Evolutionary conservation across 768 basidiomycete genomes (phyloP).

Genomic region (Amanita molliuscula): DNA sequence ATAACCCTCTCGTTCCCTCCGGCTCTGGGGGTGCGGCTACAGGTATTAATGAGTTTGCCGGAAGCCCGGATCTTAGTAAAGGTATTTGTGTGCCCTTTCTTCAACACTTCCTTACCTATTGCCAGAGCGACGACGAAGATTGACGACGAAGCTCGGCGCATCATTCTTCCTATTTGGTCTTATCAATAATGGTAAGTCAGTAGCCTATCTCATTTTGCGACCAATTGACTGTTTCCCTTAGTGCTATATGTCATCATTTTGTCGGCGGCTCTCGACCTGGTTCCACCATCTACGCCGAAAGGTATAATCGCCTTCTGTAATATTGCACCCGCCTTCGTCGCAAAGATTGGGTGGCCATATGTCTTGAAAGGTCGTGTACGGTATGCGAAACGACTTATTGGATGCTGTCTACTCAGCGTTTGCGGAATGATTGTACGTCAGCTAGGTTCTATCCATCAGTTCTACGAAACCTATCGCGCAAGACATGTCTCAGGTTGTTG

Average conservation of each 20-base stretch:
- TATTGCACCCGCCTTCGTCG: slow-evolving; percentile 77
- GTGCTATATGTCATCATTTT: slow-evolving; percentile 96
- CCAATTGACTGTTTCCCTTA: slow-evolving; percentile 16
- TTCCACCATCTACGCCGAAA: slow-evolving; percentile 85
- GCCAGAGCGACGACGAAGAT: slow-evolving; percentile 18
- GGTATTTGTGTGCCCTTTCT: neutral
- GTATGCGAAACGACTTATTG: slow-evolving; percentile 63
- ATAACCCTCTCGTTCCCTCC: neutral
- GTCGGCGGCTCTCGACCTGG: slow-evolving; percentile 90
- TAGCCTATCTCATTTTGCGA: neutral
- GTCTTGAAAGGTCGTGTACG: slow-evolving; percentile 77
- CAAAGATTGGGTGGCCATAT: slow-evolving; percentile 91
- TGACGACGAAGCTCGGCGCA: slow-evolving; percentile 29
- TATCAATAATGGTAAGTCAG: slow-evolving; percentile 70
- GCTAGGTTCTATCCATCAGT: neutral
- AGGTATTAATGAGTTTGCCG: neutral
- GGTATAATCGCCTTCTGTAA: slow-evolving; percentile 95
- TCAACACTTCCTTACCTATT: neutral
- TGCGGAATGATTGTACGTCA: slow-evolving; percentile 77
- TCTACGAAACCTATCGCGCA: neutral
- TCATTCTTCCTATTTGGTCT: slow-evolving; percentile 92
- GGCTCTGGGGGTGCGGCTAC: neutral
- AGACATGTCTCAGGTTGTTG: slow-evolving; percentile 49
- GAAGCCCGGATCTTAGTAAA: neutral
- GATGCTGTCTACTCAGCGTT: slow-evolving; percentile 69